Percentiles rank a stretch among this genome's conserved stretches.
Evolutionary conservation across 2,329 filamentous ascomycete species (phyloP).

Genomic region (Pestalotiopsis sp.): DNA sequence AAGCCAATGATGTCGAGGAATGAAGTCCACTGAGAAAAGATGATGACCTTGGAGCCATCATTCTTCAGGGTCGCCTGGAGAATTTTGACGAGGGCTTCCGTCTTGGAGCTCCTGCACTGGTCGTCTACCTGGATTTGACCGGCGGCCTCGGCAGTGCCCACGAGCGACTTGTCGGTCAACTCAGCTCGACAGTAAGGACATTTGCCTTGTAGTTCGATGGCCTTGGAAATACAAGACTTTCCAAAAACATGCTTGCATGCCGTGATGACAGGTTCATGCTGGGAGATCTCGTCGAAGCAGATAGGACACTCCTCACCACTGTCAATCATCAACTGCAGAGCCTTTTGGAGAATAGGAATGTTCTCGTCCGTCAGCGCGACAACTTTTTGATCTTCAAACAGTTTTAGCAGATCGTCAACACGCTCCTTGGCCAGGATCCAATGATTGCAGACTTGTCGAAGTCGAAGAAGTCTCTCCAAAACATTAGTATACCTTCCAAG

Average conservation of each 20-base stretch:
- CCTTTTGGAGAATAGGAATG: conserved; percentile 69
- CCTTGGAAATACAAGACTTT: conserved; percentile 70
- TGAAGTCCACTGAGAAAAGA: conserved; percentile 79
- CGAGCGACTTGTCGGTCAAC: conserved; percentile 60
- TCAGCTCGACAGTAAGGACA: conserved; percentile 83
- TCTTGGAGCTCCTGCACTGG: conserved; percentile 77
- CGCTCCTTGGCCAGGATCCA: conserved; percentile 81
- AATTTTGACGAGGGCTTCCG: conserved; percentile 77
- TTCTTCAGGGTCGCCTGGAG: conserved; percentile 70
- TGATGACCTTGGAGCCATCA: conserved; percentile 66
- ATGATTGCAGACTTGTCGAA: conserved; percentile 87
- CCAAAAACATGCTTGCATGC: conserved; percentile 85
- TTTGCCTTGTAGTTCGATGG: conserved; percentile 75
- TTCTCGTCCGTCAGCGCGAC: conserved; percentile 77
- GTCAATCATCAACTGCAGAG: conserved; percentile 77
- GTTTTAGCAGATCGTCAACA: conserved; percentile 70
- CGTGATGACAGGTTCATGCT: conserved; percentile 73
- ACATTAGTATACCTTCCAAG: conserved; percentile 71
- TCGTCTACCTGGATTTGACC: conserved; percentile 43
- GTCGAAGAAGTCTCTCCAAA: conserved; percentile 78
- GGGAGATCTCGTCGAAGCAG: conserved; percentile 72
- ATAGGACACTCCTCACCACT: conserved; percentile 82
- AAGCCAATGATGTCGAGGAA: conserved; percentile 74
- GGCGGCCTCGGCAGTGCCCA: conserved; percentile 46
- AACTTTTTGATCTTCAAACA: conserved; percentile 68